Evolutionary conservation across 805 yeast genomes (phyloP), one percentile per base, ranked within the genome.

Genomic region (Candida koratica): DNA sequence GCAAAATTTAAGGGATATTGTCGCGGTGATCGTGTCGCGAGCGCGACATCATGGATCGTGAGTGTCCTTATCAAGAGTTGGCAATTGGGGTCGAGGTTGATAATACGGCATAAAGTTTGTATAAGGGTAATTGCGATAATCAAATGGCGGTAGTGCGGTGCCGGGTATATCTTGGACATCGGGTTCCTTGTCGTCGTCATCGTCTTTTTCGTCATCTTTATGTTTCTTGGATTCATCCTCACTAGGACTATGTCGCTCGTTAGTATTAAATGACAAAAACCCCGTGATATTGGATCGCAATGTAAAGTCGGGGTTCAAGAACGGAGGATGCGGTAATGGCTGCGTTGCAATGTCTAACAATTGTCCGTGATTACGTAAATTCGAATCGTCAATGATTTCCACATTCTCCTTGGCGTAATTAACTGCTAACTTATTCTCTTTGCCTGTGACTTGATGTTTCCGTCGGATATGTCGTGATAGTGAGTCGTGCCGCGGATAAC

Each of bases 401-500:
- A 67, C 71, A 34, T 63, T 58, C 28, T 61, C 65, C 38, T 67
- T 62, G 4, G 72, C 72, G 40, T 63, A 59, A 42, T 57, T 56
- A n/a, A 67, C 70, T 1, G 72, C 72, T 48, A 58, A 46, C 38
- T 65, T 67, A 46, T 66, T 66, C 32, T 65, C 72, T 32, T 61
- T 61, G 3, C 72, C 72, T 3, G 69, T 63, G 15, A 67, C 58
- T 1, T 69, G 68, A 45, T 67, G 72, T 43, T 66, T 66, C 34
- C 71, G 48, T 16, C 71, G 48, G 7, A 67, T 63, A 40, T 67
- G 72, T 32, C 72, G 52, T 1, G 72, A 67, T 28, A 67, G 50
- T 9, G 70, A 64, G 42, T 67, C 72, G 42, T 66, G 70, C 13
- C 71, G 48, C 1, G 71, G 71, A 39, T 67, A 67, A 39, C 67